Evolutionary conservation across 2,329 filamentous ascomycete genomes (phyloP).

Genomic region (Berkeleyomyces basicola): DNA sequence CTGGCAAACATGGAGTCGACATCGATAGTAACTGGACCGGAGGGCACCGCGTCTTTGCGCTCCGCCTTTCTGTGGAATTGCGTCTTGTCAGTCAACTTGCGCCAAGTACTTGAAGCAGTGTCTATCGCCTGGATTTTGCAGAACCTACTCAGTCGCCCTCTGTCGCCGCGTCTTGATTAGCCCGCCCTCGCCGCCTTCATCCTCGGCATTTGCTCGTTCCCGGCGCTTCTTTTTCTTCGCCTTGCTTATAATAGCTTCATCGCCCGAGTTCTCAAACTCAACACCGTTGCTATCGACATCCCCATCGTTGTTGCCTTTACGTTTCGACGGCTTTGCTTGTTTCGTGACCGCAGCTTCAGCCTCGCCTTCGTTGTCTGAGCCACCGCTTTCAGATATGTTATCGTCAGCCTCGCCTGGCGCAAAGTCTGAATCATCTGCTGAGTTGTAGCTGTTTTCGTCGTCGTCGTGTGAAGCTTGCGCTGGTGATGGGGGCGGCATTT

Average conservation of each 20-base stretch:
- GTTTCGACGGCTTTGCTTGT: slow-evolving; percentile 17
- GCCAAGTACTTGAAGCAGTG: no score
- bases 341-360: not conserved
- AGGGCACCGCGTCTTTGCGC: slow-evolving; percentile 32
- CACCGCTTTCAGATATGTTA: slow-evolving; percentile 16
- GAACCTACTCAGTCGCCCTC: slow-evolving; percentile 42
- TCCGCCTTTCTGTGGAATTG: slow-evolving; percentile 35
- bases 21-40: slow-evolving; percentile 49
- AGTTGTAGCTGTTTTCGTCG: slow-evolving; percentile 32
- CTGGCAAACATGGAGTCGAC: slow-evolving; percentile 55
- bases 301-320: slow-evolving; percentile 20
- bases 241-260: slow-evolving; percentile 50
- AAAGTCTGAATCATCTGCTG: slow-evolving; percentile 60
- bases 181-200: slow-evolving; percentile 42
- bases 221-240: slow-evolving; percentile 34
- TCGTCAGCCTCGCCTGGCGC: slow-evolving; percentile 33
- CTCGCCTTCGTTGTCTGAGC: slow-evolving; percentile 1
- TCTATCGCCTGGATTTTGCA: not conserved
- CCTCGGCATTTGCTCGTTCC: slow-evolving; percentile 30
- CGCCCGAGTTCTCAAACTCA: slow-evolving; percentile 49
- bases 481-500: not conserved
- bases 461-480: not conserved
- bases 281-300: slow-evolving; percentile 5
- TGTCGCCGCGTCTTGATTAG: slow-evolving; percentile 59
- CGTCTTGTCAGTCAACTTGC: slow-evolving; percentile 7